Base-by-base conservation (phyloP, 2,329 filamentous ascomycete species). In the Colletotrichum lini region DNA sequence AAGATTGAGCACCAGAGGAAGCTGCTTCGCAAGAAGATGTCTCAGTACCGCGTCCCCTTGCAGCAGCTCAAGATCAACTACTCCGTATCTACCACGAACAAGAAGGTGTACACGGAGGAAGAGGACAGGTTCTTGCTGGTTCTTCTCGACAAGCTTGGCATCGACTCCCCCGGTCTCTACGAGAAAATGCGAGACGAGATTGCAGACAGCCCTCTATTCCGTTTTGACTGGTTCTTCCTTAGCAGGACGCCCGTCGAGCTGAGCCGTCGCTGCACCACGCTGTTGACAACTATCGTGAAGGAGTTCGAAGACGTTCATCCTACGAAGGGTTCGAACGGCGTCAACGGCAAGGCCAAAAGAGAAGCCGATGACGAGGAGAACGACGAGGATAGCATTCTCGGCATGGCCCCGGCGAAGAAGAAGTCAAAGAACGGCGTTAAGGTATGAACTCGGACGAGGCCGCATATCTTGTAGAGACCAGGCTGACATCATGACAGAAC, bases 31-130 rank as follows among this genome's bases (percentile, higher is more conserved):
- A 97, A 95, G 89, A 99, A 99, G 89, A 93, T 99, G 89, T 89
- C 92, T 77, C 94, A 96, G 86, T 98, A 98, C 80, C 93, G 96
- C n/a, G 96, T 98, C 60, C 97, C 96, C 30, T 88, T 99, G 18
- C 96, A 99, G 81, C 96, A 99, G 82, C 91, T 99, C 78, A 98
- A 98, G 86, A 95, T 99, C 85, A 98, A 98, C 84, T 99, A 99
- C 83, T 98, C 95, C 0, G 96, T 99, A 38, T 98, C 95, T 8
- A 99, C 96, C 2, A 99, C 97, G 12, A 99, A 99, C 89, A 99
- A 99, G 86, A 99, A 99, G 85, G 95, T 99, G 1, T 99, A 99
- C 80, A 98, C 95, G 0, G 97, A 99, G 80, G 96, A 99, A 79
- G 96, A 99, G 81, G 96, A 99, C 79, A 91, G 96, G 4, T 99